Evolutionary conservation across 441 rosid genomes (phyloP).

Genomic region (Melastoma candidum): DNA sequence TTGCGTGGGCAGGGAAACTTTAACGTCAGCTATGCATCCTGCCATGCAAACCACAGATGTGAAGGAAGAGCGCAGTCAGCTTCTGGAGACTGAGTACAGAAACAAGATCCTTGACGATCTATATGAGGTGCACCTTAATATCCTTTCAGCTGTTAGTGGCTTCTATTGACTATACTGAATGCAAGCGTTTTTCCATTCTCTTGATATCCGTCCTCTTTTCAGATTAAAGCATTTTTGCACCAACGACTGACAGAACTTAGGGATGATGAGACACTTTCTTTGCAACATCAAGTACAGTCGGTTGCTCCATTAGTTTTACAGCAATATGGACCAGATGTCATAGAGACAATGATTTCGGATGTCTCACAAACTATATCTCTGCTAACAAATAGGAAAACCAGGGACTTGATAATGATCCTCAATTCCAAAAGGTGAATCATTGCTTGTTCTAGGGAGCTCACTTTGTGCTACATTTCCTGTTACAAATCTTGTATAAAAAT

Average conservation of each 20-base stretch:
- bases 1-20: conserved; percentile 30
- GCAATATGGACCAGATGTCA: conserved; percentile 77
- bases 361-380: conserved; percentile 58
- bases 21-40: conserved; percentile 27
- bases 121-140: conserved; percentile 47
- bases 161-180: neutral
- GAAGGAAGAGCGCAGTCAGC: conserved; percentile 66
- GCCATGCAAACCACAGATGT: conserved; percentile 28
- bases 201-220: conserved; percentile 7
- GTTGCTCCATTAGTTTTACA: conserved; percentile 84
- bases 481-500: neutral
- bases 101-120: conserved; percentile 90
- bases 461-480: neutral
- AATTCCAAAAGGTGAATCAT: conserved; percentile 74
- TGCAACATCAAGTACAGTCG: conserved; percentile 94
- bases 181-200: neutral
- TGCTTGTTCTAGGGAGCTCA: conserved; percentile 6
- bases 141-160: conserved; percentile 4
- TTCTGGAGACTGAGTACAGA: conserved; percentile 82
- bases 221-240: conserved; percentile 83
- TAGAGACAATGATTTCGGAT: conserved; percentile 56
- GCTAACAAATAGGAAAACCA: conserved; percentile 72
- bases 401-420: conserved; percentile 84
- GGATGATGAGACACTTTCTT: conserved; percentile 67
- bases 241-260: conserved; percentile 70